These are phyloP conservation scores for Capsicum chinense DNA, from an alignment of 257 asterid genomes.

Conservation along the genomic window DNA sequence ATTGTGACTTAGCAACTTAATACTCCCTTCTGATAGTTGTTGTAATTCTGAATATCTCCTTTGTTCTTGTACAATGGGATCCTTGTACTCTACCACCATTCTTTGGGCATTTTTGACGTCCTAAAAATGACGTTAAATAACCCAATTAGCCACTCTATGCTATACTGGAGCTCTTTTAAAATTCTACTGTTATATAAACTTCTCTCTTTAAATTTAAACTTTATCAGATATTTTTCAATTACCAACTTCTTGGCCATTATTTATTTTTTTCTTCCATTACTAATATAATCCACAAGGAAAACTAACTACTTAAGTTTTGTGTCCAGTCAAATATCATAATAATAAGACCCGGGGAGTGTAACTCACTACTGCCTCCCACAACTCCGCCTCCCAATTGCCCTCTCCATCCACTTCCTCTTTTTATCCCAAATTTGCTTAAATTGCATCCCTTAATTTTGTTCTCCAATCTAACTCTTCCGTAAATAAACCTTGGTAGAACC, in stretches of 20 bases:
- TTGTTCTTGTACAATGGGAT: not conserved
- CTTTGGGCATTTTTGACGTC: not conserved
- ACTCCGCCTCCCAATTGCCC: not conserved
- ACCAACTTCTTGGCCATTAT: not conserved
- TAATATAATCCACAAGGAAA: not conserved
- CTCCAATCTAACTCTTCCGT: not conserved
- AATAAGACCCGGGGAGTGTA: not conserved
- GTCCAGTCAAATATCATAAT: not conserved
- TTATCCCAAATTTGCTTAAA: constrained; percentile 7
- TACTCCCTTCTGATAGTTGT: not conserved
- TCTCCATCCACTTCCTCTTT: not conserved
- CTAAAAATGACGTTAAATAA: not conserved
- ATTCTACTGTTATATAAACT: not conserved
- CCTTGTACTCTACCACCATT: not conserved
- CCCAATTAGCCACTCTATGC: not conserved
- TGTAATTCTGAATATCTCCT: not conserved
- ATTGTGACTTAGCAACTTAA: not conserved
- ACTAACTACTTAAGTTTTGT: not conserved
- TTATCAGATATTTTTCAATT: not conserved
- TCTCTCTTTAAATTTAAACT: not conserved
- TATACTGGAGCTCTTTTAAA: not conserved
- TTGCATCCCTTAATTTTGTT: not conserved
- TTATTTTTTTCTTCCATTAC: not conserved
- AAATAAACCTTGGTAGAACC: constrained; percentile 6
- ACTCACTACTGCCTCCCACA: no score